A percentile compares a stretch with the other conserved stretches of the same genome.
These are phyloP conservation scores for Claviceps pazoutovae DNA, from an alignment of 2,329 filamentous ascomycete genomes.

Conservation along the genomic window DNA sequence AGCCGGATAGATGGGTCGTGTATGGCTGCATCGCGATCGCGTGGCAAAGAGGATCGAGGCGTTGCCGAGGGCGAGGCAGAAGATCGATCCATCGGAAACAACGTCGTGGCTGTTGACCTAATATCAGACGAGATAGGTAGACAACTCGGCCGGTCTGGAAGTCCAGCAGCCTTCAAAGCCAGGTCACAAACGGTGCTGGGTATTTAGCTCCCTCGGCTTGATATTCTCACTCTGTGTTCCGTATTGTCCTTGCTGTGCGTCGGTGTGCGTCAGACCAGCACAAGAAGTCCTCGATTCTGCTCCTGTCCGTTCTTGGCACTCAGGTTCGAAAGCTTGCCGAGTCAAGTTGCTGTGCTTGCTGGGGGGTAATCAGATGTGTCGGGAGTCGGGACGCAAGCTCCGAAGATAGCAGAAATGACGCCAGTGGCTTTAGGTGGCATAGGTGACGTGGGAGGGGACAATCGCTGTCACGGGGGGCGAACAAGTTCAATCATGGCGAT, in stretches of 20 bases:
- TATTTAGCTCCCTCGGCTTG: too few species aligned
- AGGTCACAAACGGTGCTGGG: too few species aligned
- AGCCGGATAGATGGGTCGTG: conserved; percentile 29
- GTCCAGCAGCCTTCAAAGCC: too few species aligned
- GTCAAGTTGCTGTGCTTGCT: background rate
- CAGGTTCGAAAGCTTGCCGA: background rate
- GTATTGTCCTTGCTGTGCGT: too few species aligned
- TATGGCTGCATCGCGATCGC: conserved; percentile 11
- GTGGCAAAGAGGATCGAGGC: conserved; percentile 7
- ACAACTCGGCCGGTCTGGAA: too few species aligned
- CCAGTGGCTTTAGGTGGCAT: background rate
- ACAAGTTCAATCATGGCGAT: background rate
- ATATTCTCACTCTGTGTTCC: too few species aligned
- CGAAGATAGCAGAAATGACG: background rate
- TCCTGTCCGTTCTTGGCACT: background rate
- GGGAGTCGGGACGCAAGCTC: background rate
- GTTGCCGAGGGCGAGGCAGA: background rate
- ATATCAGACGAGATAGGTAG: too few species aligned
- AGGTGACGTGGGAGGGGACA: background rate
- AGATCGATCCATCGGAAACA: conserved; percentile 1
- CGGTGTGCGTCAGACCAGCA: too few species aligned
- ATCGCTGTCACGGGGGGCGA: background rate
- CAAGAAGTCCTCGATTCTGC: background rate
- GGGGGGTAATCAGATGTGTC: background rate
- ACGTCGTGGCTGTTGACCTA: background rate